Conservation (phyloP, 495 filamentous ascomycete genomes). For the Penicillium antarcticum region DNA sequence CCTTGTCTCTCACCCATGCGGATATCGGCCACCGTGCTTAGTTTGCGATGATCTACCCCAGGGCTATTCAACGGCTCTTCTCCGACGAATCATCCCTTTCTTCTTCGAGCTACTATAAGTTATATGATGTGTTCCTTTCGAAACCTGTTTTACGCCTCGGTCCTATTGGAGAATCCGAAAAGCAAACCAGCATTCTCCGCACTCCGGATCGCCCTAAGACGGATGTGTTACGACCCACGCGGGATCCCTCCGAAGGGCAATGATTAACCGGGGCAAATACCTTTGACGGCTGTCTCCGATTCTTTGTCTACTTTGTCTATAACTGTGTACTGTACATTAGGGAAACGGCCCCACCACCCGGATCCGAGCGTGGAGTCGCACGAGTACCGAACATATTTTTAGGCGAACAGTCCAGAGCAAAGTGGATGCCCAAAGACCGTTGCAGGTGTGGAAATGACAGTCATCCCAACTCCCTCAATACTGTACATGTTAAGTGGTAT, state of each 20-base stretch:
- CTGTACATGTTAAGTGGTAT: too few relatives aligned
- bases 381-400: not conserved
- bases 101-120: too few relatives aligned
- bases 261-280: not conserved
- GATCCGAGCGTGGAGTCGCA: conserved; percentile 10
- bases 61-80: conserved; percentile 19
- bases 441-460: conserved; percentile 2
- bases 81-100: not conserved
- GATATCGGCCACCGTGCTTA: conserved; percentile 21
- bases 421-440: not conserved
- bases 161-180: conserved; percentile 3
- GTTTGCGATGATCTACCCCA: conserved; percentile 18
- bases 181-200: conserved; percentile 10
- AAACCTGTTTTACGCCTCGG: not conserved
- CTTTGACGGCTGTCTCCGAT: not conserved
- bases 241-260: conserved; percentile 7
- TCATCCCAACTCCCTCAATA: too few relatives aligned
- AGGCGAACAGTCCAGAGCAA: not conserved
- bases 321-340: too few relatives aligned
- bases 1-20: conserved; percentile 19
- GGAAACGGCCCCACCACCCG: conserved; percentile 41
- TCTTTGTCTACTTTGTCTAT: not conserved
- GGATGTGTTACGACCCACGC: not conserved
- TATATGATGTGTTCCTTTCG: too few relatives aligned
- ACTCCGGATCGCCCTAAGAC: conserved; percentile 9